Evolutionary conservation across 805 yeast species (phyloP).

Genomic region (Metschnikowia koreensis): DNA sequence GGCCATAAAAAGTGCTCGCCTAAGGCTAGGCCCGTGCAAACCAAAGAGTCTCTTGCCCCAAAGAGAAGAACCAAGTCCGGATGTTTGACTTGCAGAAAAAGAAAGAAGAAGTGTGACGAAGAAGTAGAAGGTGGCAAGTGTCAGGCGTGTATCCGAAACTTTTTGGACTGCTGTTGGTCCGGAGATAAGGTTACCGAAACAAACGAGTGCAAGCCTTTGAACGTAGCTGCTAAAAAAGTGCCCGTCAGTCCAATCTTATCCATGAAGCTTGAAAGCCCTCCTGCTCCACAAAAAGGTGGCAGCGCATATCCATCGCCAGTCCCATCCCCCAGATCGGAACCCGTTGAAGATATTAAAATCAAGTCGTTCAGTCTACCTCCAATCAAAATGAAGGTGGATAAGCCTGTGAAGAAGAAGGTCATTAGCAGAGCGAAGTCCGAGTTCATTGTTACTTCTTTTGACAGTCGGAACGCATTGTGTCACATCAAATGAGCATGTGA

Average conservation of each 20-base stretch:
- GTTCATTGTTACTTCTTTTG: conserved; percentile 37
- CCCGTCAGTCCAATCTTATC: not conserved
- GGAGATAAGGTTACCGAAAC: conserved; percentile 8
- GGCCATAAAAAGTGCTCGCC: conserved; percentile 11
- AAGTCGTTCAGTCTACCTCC: conserved; percentile 9
- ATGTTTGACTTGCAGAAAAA: conserved; percentile 54
- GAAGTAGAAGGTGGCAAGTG: conserved; percentile 39
- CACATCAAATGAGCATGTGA: conserved; percentile 10
- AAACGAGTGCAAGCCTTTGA: not conserved
- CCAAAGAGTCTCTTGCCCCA: conserved; percentile 9
- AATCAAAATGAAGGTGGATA: conserved; percentile 16
- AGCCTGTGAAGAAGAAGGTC: conserved; percentile 9
- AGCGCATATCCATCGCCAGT: conserved; percentile 34
- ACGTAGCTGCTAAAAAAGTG: not conserved
- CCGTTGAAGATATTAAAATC: conserved; percentile 13
- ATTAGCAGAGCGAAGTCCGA: conserved; percentile 10
- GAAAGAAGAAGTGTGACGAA: conserved; percentile 66
- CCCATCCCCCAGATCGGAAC: conserved; percentile 25
- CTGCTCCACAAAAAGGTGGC: conserved; percentile 14
- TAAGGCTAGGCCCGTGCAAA: conserved; percentile 4
- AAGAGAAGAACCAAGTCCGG: conserved; percentile 23
- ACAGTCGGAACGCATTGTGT: conserved; percentile 27
- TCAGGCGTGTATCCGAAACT: conserved; percentile 45
- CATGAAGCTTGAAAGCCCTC: not conserved
- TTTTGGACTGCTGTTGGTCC: conserved; percentile 45